These are phyloP conservation scores for Saccharomyces hybrid DNA, from an alignment of 1,139 yeast species.

Conservation along the genomic window DNA sequence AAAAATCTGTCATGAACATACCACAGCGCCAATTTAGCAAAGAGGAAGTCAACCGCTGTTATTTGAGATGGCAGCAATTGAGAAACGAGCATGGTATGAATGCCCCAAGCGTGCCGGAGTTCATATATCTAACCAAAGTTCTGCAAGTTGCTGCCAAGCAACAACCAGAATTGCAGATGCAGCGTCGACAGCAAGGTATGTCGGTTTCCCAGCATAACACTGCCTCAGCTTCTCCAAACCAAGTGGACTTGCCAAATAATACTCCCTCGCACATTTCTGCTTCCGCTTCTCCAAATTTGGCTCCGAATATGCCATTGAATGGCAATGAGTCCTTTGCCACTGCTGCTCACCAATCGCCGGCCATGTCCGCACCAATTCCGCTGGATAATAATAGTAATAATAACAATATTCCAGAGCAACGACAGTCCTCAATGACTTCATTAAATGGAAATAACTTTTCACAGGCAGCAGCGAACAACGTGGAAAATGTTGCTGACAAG, in stretches of 20 bases:
- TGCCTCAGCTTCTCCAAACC: not conserved
- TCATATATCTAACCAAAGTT: slow-evolving; percentile 49
- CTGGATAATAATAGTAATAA: not conserved
- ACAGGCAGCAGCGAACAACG: not conserved
- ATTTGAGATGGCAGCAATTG: slow-evolving; percentile 53
- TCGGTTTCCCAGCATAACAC: not conserved
- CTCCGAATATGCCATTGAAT: not conserved
- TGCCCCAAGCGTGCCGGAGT: slow-evolving; percentile 55
- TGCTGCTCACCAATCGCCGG: not conserved
- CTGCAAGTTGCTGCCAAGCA: slow-evolving; percentile 48
- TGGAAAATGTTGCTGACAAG: not conserved
- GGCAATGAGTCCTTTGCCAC: not conserved
- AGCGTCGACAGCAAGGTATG: slow-evolving; percentile 15
- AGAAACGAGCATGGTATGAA: slow-evolving; percentile 58
- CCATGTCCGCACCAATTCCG: not conserved
- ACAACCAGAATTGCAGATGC: slow-evolving; percentile 34
- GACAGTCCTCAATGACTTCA: not conserved
- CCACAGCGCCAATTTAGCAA: slow-evolving; percentile 30
- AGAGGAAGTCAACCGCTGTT: slow-evolving; percentile 33
- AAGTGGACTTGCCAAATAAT: not conserved
- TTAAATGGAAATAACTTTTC: not conserved
- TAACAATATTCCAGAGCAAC: not conserved
- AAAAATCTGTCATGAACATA: slow-evolving; percentile 15
- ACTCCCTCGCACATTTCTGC: not conserved
- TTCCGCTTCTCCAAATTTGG: not conserved